Evolutionary conservation across 495 filamentous ascomycete genomes (phyloP).

Genomic region (Penicillium verhagenii): DNA sequence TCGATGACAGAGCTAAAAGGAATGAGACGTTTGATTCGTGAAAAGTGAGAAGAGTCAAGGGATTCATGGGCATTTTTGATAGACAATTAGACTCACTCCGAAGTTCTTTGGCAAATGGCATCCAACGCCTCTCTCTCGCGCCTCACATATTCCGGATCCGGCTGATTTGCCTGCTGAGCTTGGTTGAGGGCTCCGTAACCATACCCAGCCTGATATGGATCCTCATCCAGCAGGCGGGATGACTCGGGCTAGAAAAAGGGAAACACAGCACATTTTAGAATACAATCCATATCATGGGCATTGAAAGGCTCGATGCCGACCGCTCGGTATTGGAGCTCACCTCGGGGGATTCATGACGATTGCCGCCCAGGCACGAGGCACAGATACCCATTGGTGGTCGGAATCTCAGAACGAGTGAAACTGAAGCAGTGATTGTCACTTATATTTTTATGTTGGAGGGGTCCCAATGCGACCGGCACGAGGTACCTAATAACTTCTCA

Average conservation of each 20-base stretch:
- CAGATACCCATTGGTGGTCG: conserved; percentile 48
- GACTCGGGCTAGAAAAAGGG: conserved; percentile 41
- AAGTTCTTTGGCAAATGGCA: conserved; percentile 53
- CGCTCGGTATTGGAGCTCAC: conserved; percentile 30
- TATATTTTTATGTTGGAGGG: conserved; percentile 10
- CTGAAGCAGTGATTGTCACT: neutral
- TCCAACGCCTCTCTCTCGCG: conserved; percentile 53
- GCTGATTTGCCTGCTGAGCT: conserved; percentile 39
- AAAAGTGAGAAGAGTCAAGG: neutral
- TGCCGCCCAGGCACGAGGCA: conserved; percentile 49
- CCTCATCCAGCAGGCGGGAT: conserved; percentile 51
- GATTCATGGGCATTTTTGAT: neutral
- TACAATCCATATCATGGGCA: conserved; percentile 16
- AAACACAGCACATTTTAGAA: conserved; percentile 33
- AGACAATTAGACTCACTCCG: conserved; percentile 40
- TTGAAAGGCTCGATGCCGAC: conserved; percentile 7
- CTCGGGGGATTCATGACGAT: conserved; percentile 44
- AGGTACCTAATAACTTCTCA: conserved; percentile 28
- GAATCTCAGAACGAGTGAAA: no score
- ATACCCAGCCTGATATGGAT: conserved; percentile 50
- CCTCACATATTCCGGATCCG: conserved; percentile 49
- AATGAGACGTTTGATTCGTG: neutral
- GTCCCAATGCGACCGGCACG: conserved; percentile 25
- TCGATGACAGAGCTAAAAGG: conserved; percentile 44
- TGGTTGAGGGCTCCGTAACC: conserved; percentile 46